Percentiles rank a stretch among this genome's conserved stretches.
Conservation (phyloP, 805 yeast species). For the Candida caryicola region DNA sequence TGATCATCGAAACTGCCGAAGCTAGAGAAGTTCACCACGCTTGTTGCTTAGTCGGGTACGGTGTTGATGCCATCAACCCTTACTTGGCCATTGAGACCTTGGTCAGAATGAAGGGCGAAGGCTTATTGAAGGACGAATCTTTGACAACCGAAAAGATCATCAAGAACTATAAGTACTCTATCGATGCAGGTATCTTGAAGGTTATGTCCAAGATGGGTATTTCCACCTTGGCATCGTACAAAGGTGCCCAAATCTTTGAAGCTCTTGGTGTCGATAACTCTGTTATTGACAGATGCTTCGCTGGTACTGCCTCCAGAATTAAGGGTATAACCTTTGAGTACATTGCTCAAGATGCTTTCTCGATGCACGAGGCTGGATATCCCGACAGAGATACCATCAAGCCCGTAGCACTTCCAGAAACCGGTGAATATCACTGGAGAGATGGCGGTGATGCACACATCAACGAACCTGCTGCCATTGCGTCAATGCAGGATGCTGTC, state of each 20-base stretch:
- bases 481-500: slow-evolving; percentile 96
- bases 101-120: slow-evolving; percentile 78
- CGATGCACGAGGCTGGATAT: slow-evolving; percentile 88
- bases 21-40: slow-evolving; percentile 97
- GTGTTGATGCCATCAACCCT: slow-evolving; percentile 95
- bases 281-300: slow-evolving; percentile 91
- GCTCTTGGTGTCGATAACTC: slow-evolving; percentile 94
- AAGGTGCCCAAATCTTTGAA: slow-evolving; percentile 98
- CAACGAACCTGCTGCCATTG: slow-evolving; percentile 92
- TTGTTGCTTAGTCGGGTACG: slow-evolving; percentile 92
- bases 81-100: slow-evolving; percentile 89
- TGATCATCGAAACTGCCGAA: slow-evolving; percentile 90
- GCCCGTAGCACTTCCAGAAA: slow-evolving; percentile 79
- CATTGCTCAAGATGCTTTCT: slow-evolving; percentile 94
- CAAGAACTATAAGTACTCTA: slow-evolving; percentile 76
- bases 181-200: slow-evolving; percentile 89
- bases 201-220: slow-evolving; percentile 99
- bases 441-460: slow-evolving; percentile 97
- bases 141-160: slow-evolving; percentile 60
- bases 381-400: slow-evolving; percentile 71
- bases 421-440: slow-evolving; percentile 98
- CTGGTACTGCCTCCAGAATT: slow-evolving; percentile 96
- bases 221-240: slow-evolving; percentile 95
- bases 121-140: slow-evolving; percentile 54
- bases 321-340: slow-evolving; percentile 94